These are phyloP conservation scores for Trichoderma koningii DNA, from an alignment of 2,329 filamentous ascomycete genomes.

Conservation along the genomic window DNA sequence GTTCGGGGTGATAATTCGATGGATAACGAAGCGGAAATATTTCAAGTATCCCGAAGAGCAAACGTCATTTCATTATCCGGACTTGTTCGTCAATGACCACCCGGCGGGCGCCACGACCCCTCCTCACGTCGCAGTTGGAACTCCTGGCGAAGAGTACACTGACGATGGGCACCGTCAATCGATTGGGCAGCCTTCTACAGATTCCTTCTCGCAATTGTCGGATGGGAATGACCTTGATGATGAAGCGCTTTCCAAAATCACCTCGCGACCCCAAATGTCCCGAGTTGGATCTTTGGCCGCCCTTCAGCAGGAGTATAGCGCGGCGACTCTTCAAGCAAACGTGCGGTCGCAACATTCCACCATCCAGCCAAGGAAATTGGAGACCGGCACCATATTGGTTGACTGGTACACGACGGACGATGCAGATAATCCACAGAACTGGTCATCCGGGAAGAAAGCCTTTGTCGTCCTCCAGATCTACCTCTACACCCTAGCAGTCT, in stretches of 20 bases:
- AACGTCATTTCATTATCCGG: not conserved
- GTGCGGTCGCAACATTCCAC: conserved; percentile 1
- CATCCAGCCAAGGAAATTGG: conserved; percentile 9
- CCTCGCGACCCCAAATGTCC: conserved; percentile 1
- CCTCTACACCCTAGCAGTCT: conserved; percentile 11
- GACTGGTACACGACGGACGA: conserved; percentile 27
- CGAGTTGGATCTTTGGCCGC: not conserved
- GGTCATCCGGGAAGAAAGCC: conserved; percentile 16
- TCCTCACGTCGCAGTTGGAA: not conserved
- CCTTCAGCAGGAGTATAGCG: not conserved
- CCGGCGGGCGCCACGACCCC: not conserved
- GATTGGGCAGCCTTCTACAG: not conserved
- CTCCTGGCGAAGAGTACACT: not conserved
- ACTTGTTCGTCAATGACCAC: not conserved
- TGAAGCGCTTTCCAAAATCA: not conserved
- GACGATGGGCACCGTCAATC: not conserved
- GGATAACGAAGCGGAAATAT: not conserved
- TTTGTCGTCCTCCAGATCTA: conserved; percentile 21
- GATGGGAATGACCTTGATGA: not conserved
- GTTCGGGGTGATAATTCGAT: not conserved
- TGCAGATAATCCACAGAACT: conserved; percentile 27
- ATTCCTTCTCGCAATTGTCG: not conserved
- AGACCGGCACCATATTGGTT: conserved; percentile 16
- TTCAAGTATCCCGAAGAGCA: conserved; percentile 1
- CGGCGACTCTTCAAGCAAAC: not conserved